Conservation (phyloP, 1,284 basidiomycete species). For the Omphalotus olearius region DNA sequence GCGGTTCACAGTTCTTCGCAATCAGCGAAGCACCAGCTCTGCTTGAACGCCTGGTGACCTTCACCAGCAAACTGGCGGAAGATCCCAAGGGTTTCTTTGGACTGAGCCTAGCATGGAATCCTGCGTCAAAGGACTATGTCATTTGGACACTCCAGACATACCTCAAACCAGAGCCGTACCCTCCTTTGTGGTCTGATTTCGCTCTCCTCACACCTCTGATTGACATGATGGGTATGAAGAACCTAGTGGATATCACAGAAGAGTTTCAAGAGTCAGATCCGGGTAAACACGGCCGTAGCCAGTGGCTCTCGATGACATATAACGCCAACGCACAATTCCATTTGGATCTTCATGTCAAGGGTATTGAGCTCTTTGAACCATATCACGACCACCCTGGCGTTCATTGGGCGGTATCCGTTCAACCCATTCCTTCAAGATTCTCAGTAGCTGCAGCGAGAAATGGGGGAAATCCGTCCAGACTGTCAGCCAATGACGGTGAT, state of each 20-base stretch:
- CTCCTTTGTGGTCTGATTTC: slow-evolving; percentile 18
- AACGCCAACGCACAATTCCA: slow-evolving; percentile 18
- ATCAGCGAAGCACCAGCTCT: slow-evolving; percentile 13
- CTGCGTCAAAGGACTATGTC: slow-evolving; percentile 15
- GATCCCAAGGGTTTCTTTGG: slow-evolving; percentile 19
- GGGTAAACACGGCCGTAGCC: slow-evolving; percentile 14
- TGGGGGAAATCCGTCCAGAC: slow-evolving; percentile 20
- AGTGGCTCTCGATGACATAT: slow-evolving; percentile 19
- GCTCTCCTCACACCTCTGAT: slow-evolving; percentile 12
- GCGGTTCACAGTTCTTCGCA: slow-evolving; percentile 17
- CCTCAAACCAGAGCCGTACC: slow-evolving; percentile 17
- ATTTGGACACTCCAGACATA: slow-evolving; percentile 21
- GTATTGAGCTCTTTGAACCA: slow-evolving; percentile 17
- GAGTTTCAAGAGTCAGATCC: slow-evolving; percentile 18
- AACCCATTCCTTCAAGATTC: slow-evolving; percentile 17
- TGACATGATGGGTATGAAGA: slow-evolving; percentile 19
- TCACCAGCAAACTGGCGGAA: slow-evolving; percentile 15
- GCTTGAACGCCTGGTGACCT: slow-evolving; percentile 16
- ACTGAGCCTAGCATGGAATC: slow-evolving; percentile 17
- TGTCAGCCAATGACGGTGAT: slow-evolving; percentile 16
- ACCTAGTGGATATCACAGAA: slow-evolving; percentile 17
- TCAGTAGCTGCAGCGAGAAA: slow-evolving; percentile 10
- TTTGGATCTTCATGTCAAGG: slow-evolving; percentile 18
- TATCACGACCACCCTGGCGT: slow-evolving; percentile 16
- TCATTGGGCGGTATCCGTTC: slow-evolving; percentile 17